Base-by-base conservation (phyloP, 2,329 filamentous ascomycete genomes). In the Phaeoacremonium minimum region DNA sequence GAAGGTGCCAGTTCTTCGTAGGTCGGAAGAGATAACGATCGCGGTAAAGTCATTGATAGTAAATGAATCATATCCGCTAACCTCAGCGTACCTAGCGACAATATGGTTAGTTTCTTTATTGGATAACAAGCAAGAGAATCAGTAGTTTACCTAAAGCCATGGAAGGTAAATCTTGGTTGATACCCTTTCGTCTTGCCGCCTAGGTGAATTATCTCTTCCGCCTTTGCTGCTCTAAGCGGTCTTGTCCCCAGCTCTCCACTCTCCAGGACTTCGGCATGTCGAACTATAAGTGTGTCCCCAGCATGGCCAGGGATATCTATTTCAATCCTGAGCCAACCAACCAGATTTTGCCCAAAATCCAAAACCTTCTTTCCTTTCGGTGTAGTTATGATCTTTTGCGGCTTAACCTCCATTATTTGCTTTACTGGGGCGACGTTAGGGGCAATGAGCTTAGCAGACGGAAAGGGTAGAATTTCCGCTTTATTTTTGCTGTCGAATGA, bases 81-180 rank as follows among this genome's bases (percentile, higher is more conserved):
- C 41, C 37, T 67, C 55, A 6, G 64, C 63, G 36, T 63, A 69
- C 9, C 22, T 26, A 9, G 22, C n/a, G n/a, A n/a, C n/a, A n/a
- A n/a, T n/a, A n/a, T n/a, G n/a, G n/a, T 29, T 29, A 7, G 31
- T 12, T 31, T 15, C 33, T 29, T 15, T 30, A 29, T 19, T 31
- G 26, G 26, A 36, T 15, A n/a, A n/a, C n/a, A n/a, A n/a, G n/a
- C n/a, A n/a, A n/a, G n/a, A n/a, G n/a, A n/a, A n/a, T n/a, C n/a
- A n/a, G n/a, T n/a, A n/a, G n/a, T 62, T 35, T 63, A 69, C 12
- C 65, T 56, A 36, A 69, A 70, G 2, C 66, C 65, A 41, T 69
- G 65, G 38, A 64, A 69, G 4, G 64, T 68, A 41, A 65, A 67
- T 4, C 46, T 47, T 1, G 66, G 64, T 7, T 55, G 43, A 60